Evolutionary conservation across 257 asterid genomes (phyloP).

Genomic region (Scutellaria baicalensis): DNA sequence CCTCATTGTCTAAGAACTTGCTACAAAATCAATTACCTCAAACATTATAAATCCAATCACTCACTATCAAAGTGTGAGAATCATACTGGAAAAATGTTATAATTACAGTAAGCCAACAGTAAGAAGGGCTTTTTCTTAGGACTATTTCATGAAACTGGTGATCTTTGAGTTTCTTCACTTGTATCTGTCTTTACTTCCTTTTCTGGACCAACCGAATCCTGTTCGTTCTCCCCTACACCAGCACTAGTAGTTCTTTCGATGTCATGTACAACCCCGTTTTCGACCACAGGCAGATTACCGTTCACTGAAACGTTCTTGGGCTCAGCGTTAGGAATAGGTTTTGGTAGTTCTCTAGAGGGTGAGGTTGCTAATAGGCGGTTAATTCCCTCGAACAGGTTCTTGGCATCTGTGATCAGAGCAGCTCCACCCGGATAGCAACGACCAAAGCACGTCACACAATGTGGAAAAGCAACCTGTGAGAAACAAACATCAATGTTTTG

Average conservation of each 20-base stretch:
- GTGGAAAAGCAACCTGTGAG: conserved; percentile 77
- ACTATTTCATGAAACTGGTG: conserved; percentile 8
- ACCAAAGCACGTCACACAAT: conserved; percentile 72
- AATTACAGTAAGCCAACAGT: conserved; percentile 13
- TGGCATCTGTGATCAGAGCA: conserved; percentile 60
- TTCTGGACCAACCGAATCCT: conserved; percentile 9
- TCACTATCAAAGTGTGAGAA: neutral
- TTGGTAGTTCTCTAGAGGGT: conserved; percentile 58
- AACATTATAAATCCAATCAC: conserved; percentile 9
- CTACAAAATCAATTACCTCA: conserved; percentile 24
- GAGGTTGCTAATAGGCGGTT: conserved; percentile 52
- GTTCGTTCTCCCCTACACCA: conserved; percentile 32
- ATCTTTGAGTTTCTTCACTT: conserved; percentile 18
- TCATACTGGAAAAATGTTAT: neutral
- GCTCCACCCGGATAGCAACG: conserved; percentile 93
- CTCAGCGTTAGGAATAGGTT: conserved; percentile 37
- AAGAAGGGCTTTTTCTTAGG: neutral
- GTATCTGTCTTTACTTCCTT: conserved; percentile 26
- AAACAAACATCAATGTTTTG: neutral
- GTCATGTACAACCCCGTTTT: conserved; percentile 39
- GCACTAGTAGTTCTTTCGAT: conserved; percentile 40
- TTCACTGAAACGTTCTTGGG: conserved; percentile 43
- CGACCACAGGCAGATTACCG: conserved; percentile 44
- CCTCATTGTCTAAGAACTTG: conserved; percentile 8
- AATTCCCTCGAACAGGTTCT: conserved; percentile 63